A percentile compares a stretch with the other conserved stretches of the same genome.
Evolutionary conservation across 257 asterid species (phyloP).

Genomic region (Misopates orontium): DNA sequence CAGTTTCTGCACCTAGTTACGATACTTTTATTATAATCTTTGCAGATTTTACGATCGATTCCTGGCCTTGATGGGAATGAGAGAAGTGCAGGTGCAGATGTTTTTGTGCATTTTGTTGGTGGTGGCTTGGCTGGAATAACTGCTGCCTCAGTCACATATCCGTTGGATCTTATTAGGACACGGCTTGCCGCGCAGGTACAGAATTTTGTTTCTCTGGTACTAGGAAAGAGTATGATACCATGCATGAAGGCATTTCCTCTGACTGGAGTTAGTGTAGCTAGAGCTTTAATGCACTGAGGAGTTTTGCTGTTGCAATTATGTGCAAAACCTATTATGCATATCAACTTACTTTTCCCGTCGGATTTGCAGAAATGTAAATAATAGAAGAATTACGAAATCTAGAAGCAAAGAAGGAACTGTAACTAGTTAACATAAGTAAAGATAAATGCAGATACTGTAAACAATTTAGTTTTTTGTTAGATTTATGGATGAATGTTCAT

Average conservation of each 20-base stretch:
- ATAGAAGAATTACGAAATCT: background rate
- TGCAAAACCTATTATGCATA: background rate
- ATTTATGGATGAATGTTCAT: background rate
- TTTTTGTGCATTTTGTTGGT: constrained; percentile 70
- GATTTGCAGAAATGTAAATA: too few relatives aligned
- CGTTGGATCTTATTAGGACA: constrained; percentile 91
- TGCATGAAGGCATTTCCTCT: background rate
- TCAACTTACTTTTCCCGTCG: background rate
- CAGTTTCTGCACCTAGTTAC: constrained; percentile 3
- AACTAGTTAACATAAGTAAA: background rate
- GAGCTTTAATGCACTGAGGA: background rate
- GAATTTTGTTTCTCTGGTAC: too few relatives aligned
- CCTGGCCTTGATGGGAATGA: constrained; percentile 54
- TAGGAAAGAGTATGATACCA: background rate
- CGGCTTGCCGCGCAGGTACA: constrained; percentile 90
- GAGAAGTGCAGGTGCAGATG: constrained; percentile 47
- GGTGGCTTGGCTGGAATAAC: constrained; percentile 95
- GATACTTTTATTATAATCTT: too few relatives aligned
- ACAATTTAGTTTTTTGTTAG: background rate
- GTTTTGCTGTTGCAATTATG: background rate
- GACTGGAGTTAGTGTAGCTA: background rate
- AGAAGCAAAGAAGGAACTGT: background rate
- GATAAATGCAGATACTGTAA: background rate
- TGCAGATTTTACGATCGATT: constrained; percentile 65
- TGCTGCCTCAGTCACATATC: constrained; percentile 88